These are phyloP conservation scores for Piromyces finnis DNA, from an alignment of 192 early-diverging fungal genomes.

Conservation along the genomic window DNA sequence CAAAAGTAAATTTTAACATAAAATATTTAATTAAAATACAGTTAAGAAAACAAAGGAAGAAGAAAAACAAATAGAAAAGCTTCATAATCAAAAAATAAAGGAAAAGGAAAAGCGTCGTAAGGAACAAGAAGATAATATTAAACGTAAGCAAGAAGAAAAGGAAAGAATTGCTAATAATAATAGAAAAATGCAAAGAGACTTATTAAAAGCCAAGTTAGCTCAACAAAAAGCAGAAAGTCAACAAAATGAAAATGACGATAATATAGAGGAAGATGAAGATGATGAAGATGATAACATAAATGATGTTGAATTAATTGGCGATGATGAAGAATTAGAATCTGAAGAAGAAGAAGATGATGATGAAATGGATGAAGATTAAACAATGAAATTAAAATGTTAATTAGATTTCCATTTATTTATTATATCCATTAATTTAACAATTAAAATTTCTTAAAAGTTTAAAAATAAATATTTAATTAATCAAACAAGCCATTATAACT, in stretches of 20 bases:
- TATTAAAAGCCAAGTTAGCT: not conserved
- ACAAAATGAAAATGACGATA: not conserved
- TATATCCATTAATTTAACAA: too few species aligned
- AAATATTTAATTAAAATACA: slow-evolving; percentile 5
- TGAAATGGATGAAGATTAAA: slow-evolving; percentile 13
- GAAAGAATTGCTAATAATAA: slow-evolving; percentile 8
- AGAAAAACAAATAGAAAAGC: slow-evolving; percentile 37
- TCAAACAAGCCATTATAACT: too few species aligned
- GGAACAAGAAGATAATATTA: slow-evolving; percentile 71
- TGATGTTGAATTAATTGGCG: slow-evolving; percentile 4
- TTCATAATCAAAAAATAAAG: slow-evolving; percentile 34
- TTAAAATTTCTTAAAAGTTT: too few species aligned
- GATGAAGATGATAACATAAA: not conserved
- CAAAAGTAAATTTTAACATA: too few species aligned
- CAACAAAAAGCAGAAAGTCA: slow-evolving; percentile 7
- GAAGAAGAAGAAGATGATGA: slow-evolving; percentile 6
- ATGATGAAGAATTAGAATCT: slow-evolving; percentile 7
- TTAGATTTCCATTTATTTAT: too few species aligned
- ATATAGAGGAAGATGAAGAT: not conserved
- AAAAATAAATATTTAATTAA: too few species aligned
- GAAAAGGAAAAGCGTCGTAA: slow-evolving; percentile 51
- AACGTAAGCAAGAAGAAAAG: slow-evolving; percentile 48
- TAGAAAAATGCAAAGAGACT: not conserved
- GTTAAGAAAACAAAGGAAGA: slow-evolving; percentile 58
- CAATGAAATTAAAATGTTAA: too few species aligned